Evolutionary conservation across 306 rosid genomes (phyloP).

Genomic region (Prunus campanulata): DNA sequence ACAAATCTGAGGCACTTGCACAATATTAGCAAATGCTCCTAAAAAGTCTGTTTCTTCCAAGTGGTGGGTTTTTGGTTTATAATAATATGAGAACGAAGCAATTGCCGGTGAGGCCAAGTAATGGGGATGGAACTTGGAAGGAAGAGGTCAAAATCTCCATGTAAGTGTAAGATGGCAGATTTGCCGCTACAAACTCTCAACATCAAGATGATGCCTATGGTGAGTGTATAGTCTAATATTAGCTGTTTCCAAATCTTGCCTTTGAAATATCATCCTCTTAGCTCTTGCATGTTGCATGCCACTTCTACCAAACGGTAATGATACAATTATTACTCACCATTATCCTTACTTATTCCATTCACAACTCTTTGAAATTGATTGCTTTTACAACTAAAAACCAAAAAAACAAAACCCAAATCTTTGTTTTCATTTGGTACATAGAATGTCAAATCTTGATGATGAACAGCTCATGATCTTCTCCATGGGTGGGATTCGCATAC

Average conservation of each 20-base stretch:
- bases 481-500: conserved; percentile 1
- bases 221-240: background rate
- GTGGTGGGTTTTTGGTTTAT: background rate
- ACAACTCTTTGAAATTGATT: background rate
- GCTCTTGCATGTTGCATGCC: background rate
- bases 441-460: conserved; percentile 3
- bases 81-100: background rate
- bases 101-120: background rate
- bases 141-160: background rate
- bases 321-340: background rate
- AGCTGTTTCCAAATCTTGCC: background rate
- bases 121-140: background rate
- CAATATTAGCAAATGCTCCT: background rate
- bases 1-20: too few species aligned
- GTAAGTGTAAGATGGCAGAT: background rate
- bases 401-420: conserved; percentile 1
- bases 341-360: background rate
- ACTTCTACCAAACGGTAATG: background rate
- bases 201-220: background rate
- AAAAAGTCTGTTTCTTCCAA: background rate
- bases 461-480: conserved; percentile 19
- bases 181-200: background rate
- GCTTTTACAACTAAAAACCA: background rate
- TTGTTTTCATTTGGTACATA: conserved; percentile 1
- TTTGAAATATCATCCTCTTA: background rate